Percentiles rank a stretch among this genome's conserved stretches.
Evolutionary conservation across 305 asterid species (phyloP).

Genomic region (Fraxinus greggii): DNA sequence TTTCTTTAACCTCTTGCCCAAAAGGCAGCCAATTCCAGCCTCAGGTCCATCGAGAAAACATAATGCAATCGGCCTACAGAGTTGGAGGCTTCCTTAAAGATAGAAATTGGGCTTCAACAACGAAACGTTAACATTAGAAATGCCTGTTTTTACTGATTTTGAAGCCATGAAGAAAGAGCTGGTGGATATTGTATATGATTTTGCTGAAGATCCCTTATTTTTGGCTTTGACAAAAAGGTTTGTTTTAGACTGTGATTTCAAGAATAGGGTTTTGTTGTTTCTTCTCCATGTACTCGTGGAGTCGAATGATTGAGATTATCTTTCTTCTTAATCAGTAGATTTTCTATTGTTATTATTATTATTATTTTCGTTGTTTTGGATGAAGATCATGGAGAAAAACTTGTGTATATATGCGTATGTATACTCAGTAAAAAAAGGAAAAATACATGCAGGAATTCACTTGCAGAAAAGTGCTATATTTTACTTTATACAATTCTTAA

Average conservation of each 20-base stretch:
- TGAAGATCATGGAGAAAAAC: not conserved
- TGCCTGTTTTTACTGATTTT: not conserved
- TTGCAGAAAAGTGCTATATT: not conserved
- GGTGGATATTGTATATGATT: conserved; percentile 18
- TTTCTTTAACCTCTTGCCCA: conserved; percentile 57
- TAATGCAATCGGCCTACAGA: conserved; percentile 63
- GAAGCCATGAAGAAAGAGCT: not conserved
- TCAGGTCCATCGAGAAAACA: conserved; percentile 76
- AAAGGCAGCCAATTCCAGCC: conserved; percentile 56
- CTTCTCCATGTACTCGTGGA: not conserved
- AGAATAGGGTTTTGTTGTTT: not conserved
- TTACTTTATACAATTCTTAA: not conserved
- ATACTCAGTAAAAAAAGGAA: not conserved
- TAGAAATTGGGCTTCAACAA: not conserved
- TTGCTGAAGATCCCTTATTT: not conserved
- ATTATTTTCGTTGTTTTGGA: not conserved
- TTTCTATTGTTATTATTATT: not conserved
- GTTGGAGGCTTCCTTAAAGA: conserved; percentile 50
- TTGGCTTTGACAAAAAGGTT: conserved; percentile 8
- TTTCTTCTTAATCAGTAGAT: not conserved
- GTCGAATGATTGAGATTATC: conserved; percentile 3
- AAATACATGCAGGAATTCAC: conserved; percentile 26
- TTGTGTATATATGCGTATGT: conserved; percentile 13
- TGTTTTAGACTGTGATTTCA: not conserved
- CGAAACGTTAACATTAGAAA: not conserved